Evolutionary conservation across 1,139 yeast genomes (phyloP).

Genomic region (Hemisphaericaspora subhashii): DNA sequence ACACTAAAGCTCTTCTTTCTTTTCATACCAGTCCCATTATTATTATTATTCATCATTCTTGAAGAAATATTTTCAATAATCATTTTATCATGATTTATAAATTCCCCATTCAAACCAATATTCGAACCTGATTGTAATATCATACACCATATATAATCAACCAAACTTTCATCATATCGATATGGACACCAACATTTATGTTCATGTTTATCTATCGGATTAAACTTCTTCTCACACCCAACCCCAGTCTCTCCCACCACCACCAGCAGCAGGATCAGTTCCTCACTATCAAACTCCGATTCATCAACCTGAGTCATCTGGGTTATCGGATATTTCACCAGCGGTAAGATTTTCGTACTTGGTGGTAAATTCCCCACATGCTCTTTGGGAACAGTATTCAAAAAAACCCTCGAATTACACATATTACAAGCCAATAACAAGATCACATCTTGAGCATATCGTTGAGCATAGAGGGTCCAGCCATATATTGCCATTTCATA

Average conservation of each 20-base stretch:
- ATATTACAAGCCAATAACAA: conserved; percentile 35
- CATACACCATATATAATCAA: conserved; percentile 27
- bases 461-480: conserved; percentile 38
- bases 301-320: conserved; percentile 8
- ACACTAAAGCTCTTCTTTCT: conserved; percentile 26
- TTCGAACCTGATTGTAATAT: conserved; percentile 21
- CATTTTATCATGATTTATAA: conserved; percentile 18
- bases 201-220: conserved; percentile 21
- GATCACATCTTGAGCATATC: conserved; percentile 27
- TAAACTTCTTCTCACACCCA: conserved; percentile 17
- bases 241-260: neutral
- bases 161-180: conserved; percentile 13
- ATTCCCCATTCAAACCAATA: conserved; percentile 31
- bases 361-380: conserved; percentile 18
- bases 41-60: neutral
- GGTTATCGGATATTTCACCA: conserved; percentile 33
- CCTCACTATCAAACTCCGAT: conserved; percentile 7
- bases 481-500: conserved; percentile 37
- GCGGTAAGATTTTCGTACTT: conserved; percentile 32
- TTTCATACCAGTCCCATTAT: too few species aligned
- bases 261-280: too few species aligned
- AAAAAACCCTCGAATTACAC: conserved; percentile 38
- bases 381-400: conserved; percentile 17
- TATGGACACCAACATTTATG: conserved; percentile 43
- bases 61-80: conserved; percentile 11